Conservation (phyloP, 1,139 yeast species). For the Yamadazyma siamensis region DNA sequence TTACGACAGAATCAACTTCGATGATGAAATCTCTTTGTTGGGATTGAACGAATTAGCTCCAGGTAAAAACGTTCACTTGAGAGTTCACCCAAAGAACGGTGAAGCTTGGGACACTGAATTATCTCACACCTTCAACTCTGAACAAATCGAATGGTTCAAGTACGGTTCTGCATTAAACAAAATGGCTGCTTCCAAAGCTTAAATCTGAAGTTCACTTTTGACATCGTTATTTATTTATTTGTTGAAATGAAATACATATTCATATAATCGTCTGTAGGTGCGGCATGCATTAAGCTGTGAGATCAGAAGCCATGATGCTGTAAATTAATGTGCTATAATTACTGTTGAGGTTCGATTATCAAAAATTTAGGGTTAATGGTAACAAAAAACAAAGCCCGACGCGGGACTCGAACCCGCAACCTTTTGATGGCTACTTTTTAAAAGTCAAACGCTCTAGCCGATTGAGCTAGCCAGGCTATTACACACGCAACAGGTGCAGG, state of each 20-base stretch:
- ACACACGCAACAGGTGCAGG: too few relatives aligned
- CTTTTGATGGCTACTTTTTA: slow-evolving; percentile 14
- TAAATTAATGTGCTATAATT: neutral
- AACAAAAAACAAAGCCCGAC: slow-evolving; percentile 15
- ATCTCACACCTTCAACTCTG: slow-evolving; percentile 91
- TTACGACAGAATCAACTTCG: slow-evolving; percentile 90
- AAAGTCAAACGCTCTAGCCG: slow-evolving; percentile 22
- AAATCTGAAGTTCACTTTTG: slow-evolving; percentile 1
- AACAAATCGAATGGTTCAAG: slow-evolving; percentile 99
- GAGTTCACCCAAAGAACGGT: slow-evolving; percentile 89
- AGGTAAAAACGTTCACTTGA: slow-evolving; percentile 83
- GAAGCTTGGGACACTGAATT: slow-evolving; percentile 82
- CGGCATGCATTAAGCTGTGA: neutral
- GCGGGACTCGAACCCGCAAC: slow-evolving; percentile 22
- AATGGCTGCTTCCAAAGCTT: slow-evolving; percentile 60
- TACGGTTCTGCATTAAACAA: slow-evolving; percentile 98
- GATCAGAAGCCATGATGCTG: neutral
- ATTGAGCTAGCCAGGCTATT: slow-evolving; percentile 20
- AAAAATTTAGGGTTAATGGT: neutral
- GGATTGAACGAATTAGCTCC: slow-evolving; percentile 89
- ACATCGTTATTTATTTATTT: slow-evolving; percentile 7
- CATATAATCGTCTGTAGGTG: slow-evolving; percentile 1
- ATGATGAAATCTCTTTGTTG: slow-evolving; percentile 82
- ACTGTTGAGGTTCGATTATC: neutral
- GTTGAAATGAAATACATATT: slow-evolving; percentile 8